Conservation (phyloP, 1,284 basidiomycete species). For the Leccinum pallidistipes region DNA sequence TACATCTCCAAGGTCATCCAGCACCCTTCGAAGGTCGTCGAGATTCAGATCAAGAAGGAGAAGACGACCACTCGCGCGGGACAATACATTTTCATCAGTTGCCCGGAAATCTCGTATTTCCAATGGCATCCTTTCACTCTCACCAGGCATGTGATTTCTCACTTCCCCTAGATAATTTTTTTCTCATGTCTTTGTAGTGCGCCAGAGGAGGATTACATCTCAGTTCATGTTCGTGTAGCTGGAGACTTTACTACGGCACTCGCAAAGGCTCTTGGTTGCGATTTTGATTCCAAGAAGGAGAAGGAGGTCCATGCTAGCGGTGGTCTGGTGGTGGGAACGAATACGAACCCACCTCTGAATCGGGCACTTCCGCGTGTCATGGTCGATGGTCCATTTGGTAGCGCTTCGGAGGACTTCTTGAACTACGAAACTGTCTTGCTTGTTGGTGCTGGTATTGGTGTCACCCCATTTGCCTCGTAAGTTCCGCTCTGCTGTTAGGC, state of each 20-base stretch:
- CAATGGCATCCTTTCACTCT: slow-evolving; percentile 95
- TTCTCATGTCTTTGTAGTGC: slow-evolving; percentile 48
- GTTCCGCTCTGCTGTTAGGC: slow-evolving; percentile 31
- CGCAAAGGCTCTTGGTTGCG: slow-evolving; percentile 80
- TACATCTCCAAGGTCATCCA: slow-evolving; percentile 92
- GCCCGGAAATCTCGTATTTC: slow-evolving; percentile 88
- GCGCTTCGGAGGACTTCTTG: slow-evolving; percentile 82
- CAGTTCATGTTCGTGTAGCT: slow-evolving; percentile 83
- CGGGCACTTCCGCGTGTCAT: slow-evolving; percentile 82
- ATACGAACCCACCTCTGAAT: slow-evolving; percentile 61
- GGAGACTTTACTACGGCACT: slow-evolving; percentile 87
- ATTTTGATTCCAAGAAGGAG: slow-evolving; percentile 62
- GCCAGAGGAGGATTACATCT: slow-evolving; percentile 89
- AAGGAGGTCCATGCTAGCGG: slow-evolving; percentile 46
- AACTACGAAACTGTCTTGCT: slow-evolving; percentile 85
- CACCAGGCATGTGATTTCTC: slow-evolving; percentile 52
- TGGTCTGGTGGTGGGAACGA: slow-evolving; percentile 59
- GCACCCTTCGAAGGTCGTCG: slow-evolving; percentile 87
- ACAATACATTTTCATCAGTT: slow-evolving; percentile 86
- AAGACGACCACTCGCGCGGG: slow-evolving; percentile 77
- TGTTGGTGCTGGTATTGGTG: slow-evolving; percentile 89
- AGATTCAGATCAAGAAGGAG: slow-evolving; percentile 94
- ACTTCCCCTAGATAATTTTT: not conserved
- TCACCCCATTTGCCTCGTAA: slow-evolving; percentile 89
- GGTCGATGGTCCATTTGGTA: slow-evolving; percentile 88